Conservation (phyloP, 805 yeast species). For the Scheffersomyces lignosus region DNA sequence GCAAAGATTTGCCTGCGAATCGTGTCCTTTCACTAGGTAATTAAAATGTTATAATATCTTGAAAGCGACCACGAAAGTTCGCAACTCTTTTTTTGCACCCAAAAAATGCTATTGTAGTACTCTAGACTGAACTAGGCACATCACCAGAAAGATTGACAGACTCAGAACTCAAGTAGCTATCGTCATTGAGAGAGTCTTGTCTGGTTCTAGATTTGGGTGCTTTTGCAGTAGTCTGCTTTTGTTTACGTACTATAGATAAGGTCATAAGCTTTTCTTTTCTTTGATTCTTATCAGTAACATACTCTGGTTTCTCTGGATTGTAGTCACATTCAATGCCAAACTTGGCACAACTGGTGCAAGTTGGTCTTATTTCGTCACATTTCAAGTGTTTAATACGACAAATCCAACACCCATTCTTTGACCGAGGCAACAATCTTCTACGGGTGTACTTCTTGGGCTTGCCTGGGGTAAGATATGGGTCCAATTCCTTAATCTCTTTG, state of each 20-base stretch:
- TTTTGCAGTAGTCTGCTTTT: conserved; percentile 8
- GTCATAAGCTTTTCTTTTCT: conserved; percentile 34
- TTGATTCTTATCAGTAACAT: conserved; percentile 34
- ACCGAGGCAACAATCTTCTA: conserved; percentile 39
- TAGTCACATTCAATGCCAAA: conserved; percentile 46
- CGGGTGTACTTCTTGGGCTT: conserved; percentile 38
- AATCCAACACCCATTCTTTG: conserved; percentile 47
- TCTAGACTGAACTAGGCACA: neutral
- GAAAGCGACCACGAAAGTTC: no score
- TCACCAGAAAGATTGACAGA: neutral
- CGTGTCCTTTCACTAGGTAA: no score
- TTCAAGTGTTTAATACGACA: conserved; percentile 47
- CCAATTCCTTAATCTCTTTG: neutral
- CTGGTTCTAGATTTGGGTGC: no score
- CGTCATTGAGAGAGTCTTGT: neutral
- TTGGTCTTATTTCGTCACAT: conserved; percentile 42
- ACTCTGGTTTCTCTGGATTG: conserved; percentile 36
- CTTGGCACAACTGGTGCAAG: conserved; percentile 36
- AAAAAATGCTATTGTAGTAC: neutral
- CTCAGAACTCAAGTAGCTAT: neutral
- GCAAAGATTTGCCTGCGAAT: no score
- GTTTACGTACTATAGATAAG: conserved; percentile 29
- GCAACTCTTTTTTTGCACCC: neutral
- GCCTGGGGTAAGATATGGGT: conserved; percentile 1
- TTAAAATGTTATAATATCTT: no score